Percentiles rank a stretch among this genome's conserved stretches.
These are phyloP conservation scores for Diaporthe vaccinii DNA, from an alignment of 2,329 filamentous ascomycete genomes.

Conservation along the genomic window DNA sequence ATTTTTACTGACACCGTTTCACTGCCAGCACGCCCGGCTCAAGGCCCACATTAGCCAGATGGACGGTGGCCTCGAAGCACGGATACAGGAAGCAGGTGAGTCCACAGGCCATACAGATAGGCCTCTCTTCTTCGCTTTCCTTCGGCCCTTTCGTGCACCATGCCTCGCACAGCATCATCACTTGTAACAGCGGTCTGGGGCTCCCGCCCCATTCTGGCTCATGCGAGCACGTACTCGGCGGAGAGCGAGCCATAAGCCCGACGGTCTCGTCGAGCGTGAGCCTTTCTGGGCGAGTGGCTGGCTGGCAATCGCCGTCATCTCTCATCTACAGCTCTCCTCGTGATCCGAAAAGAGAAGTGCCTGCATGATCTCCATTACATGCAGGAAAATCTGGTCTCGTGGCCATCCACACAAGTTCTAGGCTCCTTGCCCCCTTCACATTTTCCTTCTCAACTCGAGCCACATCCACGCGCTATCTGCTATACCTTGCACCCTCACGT, in stretches of 20 bases:
- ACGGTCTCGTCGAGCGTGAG: not conserved
- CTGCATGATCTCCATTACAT: conserved; percentile 55
- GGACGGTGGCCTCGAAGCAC: conserved; percentile 90
- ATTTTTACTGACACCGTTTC: conserved; percentile 40
- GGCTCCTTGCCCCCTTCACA: conserved; percentile 7
- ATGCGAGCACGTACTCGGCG: conserved; percentile 35
- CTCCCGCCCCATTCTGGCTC: conserved; percentile 30
- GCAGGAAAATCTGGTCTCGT: conserved; percentile 49
- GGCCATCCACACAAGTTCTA: conserved; percentile 33
- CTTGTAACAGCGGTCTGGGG: conserved; percentile 24
- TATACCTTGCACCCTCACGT: conserved; percentile 30
- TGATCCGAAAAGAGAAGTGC: conserved; percentile 44
- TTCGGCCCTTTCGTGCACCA: conserved; percentile 44
- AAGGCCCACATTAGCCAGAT: conserved; percentile 91
- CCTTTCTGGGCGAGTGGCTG: conserved; percentile 9
- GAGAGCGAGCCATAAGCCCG: conserved; percentile 24
- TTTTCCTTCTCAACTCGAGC: not conserved
- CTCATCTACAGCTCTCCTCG: conserved; percentile 40
- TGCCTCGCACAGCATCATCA: conserved; percentile 35
- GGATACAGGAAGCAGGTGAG: conserved; percentile 93
- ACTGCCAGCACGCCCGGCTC: conserved; percentile 82
- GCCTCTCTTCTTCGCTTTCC: conserved; percentile 46
- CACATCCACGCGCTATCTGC: conserved; percentile 3
- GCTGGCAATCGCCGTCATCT: conserved; percentile 40
- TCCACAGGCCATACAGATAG: conserved; percentile 45